Percentiles rank a stretch among this genome's conserved stretches.
phyloP scores from a whole-genome alignment of 2,329 filamentous ascomycete genomes.

The Phyllosticta capitalensis region DNA sequence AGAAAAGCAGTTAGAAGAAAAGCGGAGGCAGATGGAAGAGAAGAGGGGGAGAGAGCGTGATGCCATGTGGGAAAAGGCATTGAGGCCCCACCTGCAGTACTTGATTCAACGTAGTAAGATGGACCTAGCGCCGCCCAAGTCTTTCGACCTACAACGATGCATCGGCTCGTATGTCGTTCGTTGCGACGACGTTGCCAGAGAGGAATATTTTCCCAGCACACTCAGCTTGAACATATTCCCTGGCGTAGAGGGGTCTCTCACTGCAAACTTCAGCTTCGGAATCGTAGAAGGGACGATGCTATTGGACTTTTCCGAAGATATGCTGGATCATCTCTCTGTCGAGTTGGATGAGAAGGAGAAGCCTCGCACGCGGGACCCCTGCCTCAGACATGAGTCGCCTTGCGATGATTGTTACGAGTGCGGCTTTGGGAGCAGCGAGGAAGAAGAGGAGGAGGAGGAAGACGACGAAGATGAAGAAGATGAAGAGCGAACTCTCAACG shows the following conservation, averaged over 20 bases:
- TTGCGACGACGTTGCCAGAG: neutral
- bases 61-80: neutral
- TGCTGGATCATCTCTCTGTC: too few species aligned
- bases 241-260: too few species aligned
- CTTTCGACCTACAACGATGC: neutral
- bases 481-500: too few species aligned
- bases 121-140: neutral
- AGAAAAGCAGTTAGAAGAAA: neutral
- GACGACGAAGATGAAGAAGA: too few species aligned
- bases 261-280: too few species aligned
- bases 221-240: too few species aligned
- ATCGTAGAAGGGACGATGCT: neutral
- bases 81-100: neutral
- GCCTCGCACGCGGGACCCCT: too few species aligned
- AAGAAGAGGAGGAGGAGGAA: too few species aligned
- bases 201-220: neutral
- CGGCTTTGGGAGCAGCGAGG: too few species aligned
- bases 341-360: too few species aligned
- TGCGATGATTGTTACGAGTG: too few species aligned
- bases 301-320: neutral
- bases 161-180: neutral
- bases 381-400: too few species aligned
- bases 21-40: neutral
- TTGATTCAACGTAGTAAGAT: neutral
- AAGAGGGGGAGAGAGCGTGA: neutral